Evolutionary conservation across 2,329 filamentous ascomycete species (phyloP).

Genomic region (Trichoderma sp.): DNA sequence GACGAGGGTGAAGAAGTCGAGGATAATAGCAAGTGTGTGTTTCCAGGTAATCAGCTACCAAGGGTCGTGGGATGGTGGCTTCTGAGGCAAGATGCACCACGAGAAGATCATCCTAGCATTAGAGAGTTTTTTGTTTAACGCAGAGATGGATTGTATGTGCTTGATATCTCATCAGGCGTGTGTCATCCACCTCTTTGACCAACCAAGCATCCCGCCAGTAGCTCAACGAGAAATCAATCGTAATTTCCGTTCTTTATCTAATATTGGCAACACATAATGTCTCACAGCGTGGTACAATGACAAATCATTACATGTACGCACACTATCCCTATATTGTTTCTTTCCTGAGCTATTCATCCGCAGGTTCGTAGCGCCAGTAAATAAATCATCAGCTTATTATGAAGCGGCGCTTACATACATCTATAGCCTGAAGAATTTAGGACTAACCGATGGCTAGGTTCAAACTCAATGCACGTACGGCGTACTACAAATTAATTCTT

Average conservation of each 20-base stretch:
- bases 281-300: background rate
- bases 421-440: background rate
- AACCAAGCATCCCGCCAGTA: background rate
- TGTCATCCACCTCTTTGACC: background rate
- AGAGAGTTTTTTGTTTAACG: slow-evolving; percentile 20
- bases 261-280: background rate
- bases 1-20: background rate
- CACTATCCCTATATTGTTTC: background rate
- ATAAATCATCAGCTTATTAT: background rate
- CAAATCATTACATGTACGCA: background rate
- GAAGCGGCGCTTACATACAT: background rate
- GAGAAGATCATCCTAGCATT: slow-evolving; percentile 18
- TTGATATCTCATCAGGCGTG: background rate
- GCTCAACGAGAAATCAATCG: background rate
- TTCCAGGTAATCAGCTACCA: slow-evolving; percentile 8
- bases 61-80: slow-evolving; percentile 26
- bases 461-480: background rate
- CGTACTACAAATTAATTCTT: background rate
- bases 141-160: background rate
- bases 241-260: background rate
- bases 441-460: background rate
- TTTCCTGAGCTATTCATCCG: background rate
- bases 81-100: slow-evolving; percentile 22
- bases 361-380: background rate
- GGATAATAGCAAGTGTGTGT: background rate